Evolutionary conservation across 2,329 filamentous ascomycete genomes (phyloP).

Genomic region (Periconia sp.): DNA sequence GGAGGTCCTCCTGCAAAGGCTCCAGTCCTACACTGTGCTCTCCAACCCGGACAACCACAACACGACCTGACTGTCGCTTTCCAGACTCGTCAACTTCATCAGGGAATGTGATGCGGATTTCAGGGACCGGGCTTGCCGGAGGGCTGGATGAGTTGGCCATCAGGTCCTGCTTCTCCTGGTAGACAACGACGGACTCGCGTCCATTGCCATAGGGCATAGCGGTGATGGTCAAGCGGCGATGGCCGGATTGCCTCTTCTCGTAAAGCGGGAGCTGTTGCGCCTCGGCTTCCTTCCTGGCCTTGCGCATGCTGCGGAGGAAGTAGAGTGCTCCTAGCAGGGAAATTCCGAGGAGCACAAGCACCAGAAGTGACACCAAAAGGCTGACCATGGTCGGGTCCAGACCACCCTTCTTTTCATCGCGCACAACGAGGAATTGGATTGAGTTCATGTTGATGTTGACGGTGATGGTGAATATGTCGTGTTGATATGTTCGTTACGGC

Average conservation of each 20-base stretch:
- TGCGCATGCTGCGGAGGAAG: conserved; percentile 72
- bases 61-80: conserved; percentile 80
- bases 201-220: conserved; percentile 49
- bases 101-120: conserved; percentile 98
- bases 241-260: conserved; percentile 61
- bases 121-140: conserved; percentile 80
- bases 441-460: conserved; percentile 47
- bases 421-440: conserved; percentile 59
- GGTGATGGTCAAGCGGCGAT: conserved; percentile 65
- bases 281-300: conserved; percentile 53
- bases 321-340: conserved; percentile 72
- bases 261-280: conserved; percentile 68
- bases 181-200: conserved; percentile 75
- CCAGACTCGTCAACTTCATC: conserved; percentile 88
- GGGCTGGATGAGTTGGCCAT: conserved; percentile 77
- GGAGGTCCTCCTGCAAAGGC: conserved; percentile 79
- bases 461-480: conserved; percentile 11
- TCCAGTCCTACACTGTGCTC: conserved; percentile 89
- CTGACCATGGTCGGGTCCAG: conserved; percentile 71
- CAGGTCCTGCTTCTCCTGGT: conserved; percentile 80
- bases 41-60: conserved; percentile 89
- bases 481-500: conserved; percentile 11
- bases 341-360: conserved; percentile 76
- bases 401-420: conserved; percentile 52
- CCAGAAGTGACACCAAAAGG: conserved; percentile 79